A percentile compares a stretch with the other conserved stretches of the same genome.
Conservation (phyloP, 495 filamentous ascomycete species). For the Wilcoxina mikolae region DNA sequence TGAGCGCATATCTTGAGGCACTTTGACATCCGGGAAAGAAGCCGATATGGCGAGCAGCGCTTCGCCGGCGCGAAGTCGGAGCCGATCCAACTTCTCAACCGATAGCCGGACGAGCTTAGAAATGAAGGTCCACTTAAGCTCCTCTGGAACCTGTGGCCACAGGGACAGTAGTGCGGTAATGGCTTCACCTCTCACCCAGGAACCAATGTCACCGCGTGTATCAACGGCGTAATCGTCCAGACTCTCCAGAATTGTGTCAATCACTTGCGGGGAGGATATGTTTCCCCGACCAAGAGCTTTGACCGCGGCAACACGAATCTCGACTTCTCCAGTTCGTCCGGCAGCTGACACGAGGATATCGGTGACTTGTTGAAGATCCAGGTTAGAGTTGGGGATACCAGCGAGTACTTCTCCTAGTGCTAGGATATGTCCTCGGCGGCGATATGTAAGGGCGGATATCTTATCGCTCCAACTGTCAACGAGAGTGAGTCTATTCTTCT, state of each 20-base stretch:
- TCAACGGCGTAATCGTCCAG: slow-evolving; percentile 83
- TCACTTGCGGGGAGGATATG: slow-evolving; percentile 26
- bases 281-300: slow-evolving; percentile 10
- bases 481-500: slow-evolving; percentile 8
- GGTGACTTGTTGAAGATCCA: slow-evolving; percentile 31
- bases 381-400: slow-evolving; percentile 31
- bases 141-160: slow-evolving; percentile 20
- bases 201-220: slow-evolving; percentile 76
- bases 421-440: slow-evolving; percentile 16
- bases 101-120: slow-evolving; percentile 49
- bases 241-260: slow-evolving; percentile 34
- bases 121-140: slow-evolving; percentile 13
- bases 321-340: slow-evolving; percentile 9
- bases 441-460: not conserved
- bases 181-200: slow-evolving; percentile 62
- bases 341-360: slow-evolving; percentile 17
- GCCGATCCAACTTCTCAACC: slow-evolving; percentile 77
- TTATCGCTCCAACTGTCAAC: slow-evolving; percentile 14
- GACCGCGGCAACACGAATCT: slow-evolving; percentile 21
- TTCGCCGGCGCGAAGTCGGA: slow-evolving; percentile 52
- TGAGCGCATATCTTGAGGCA: not conserved
- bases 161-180: slow-evolving; percentile 38
- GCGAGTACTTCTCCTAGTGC: slow-evolving; percentile 16
- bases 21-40: not conserved
- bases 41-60: slow-evolving; percentile 31